Conservation (phyloP, 257 asterid genomes). For the Jasminum sambac region DNA sequence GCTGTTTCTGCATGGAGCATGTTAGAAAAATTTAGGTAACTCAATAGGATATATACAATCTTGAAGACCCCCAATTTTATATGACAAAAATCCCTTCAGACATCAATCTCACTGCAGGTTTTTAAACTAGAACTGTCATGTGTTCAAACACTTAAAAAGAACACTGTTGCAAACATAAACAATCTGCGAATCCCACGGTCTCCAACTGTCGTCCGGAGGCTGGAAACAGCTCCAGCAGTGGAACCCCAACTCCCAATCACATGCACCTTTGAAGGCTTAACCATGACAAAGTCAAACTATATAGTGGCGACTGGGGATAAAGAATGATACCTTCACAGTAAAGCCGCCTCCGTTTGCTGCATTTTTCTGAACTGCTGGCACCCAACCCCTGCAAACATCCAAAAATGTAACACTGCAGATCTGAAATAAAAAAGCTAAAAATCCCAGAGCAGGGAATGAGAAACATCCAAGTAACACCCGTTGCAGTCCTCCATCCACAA, state of each 20-base stretch:
- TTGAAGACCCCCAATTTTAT: neutral
- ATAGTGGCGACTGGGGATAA: too few species aligned
- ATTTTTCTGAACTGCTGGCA: constrained; percentile 39
- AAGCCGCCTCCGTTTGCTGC: constrained; percentile 51
- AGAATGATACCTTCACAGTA: constrained; percentile 49
- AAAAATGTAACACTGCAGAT: constrained; percentile 28
- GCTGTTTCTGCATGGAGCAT: constrained; percentile 19
- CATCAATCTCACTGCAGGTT: neutral
- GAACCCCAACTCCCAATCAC: neutral
- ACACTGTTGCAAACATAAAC: neutral
- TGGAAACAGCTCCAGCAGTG: neutral
- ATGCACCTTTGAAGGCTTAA: neutral
- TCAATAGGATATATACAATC: neutral
- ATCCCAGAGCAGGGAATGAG: constrained; percentile 22
- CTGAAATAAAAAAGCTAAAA: constrained; percentile 7
- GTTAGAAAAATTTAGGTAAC: neutral
- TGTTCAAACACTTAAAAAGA: neutral
- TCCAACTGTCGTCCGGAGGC: neutral
- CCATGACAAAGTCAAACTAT: neutral
- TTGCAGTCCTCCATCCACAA: constrained; percentile 28
- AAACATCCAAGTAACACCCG: neutral
- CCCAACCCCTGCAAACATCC: constrained; percentile 56
- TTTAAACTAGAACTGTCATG: neutral
- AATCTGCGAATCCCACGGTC: neutral
- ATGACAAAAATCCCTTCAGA: neutral